Conservation (phyloP, 352 stramenopile genomes). For the Phytophthora lateralis region DNA sequence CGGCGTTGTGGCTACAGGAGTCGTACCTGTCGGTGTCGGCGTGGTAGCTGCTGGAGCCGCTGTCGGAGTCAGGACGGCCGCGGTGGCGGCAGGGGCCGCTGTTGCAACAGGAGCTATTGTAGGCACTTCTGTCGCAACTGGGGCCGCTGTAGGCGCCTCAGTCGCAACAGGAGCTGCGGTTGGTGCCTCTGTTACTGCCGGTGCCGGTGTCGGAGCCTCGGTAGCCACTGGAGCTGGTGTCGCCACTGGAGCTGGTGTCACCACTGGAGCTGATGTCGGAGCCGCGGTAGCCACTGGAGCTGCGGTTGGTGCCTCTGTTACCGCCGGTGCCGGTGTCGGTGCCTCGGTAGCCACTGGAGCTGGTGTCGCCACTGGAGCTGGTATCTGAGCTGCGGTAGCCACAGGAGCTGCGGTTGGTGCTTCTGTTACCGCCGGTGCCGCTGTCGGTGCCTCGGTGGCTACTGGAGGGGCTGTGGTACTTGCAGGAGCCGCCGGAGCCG, state of each 20-base stretch:
- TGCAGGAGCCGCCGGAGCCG: neutral
- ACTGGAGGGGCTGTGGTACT: slow-evolving; percentile 8
- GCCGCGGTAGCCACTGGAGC: slow-evolving; percentile 2
- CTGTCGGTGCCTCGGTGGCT: neutral
- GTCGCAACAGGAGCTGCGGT: slow-evolving; percentile 19
- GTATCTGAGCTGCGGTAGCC: too few species aligned
- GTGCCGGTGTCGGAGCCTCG: slow-evolving; percentile 4
- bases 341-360: neutral
- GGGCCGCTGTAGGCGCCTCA: slow-evolving; percentile 6
- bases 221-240: neutral
- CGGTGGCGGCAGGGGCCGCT: too few species aligned
- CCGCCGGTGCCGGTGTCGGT: neutral
- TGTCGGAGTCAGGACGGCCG: too few species aligned
- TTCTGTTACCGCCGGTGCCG: neutral
- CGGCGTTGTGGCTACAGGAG: slow-evolving; percentile 6
- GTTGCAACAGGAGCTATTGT: slow-evolving; percentile 10
- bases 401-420: neutral
- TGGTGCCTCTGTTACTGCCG: too few species aligned
- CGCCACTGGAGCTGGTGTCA: neutral
- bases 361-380: neutral
- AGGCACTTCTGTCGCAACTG: slow-evolving; percentile 12
- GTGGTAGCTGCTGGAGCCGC: slow-evolving; percentile 8
- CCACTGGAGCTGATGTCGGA: slow-evolving; percentile 2
- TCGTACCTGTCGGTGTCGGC: slow-evolving; percentile 10
- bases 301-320: slow-evolving; percentile 1